These are phyloP conservation scores for Phallus indusiatus DNA, from an alignment of 768 basidiomycete species.

Conservation along the genomic window DNA sequence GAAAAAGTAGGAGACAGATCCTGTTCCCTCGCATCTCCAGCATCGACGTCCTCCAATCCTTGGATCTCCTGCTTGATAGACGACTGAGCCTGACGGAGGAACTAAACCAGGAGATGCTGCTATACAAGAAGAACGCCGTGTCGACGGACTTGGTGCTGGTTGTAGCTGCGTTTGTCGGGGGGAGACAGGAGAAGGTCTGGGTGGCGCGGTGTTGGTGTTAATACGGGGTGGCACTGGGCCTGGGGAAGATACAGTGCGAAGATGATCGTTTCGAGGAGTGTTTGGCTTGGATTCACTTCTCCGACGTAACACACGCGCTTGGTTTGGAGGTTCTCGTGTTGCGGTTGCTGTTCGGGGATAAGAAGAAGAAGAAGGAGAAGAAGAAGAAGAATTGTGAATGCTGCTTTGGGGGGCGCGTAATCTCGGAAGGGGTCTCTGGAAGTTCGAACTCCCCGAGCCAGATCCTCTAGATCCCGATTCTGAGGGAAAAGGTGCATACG, in stretches of 20 bases:
- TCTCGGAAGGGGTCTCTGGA: slow-evolving; percentile 30
- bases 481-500: slow-evolving; percentile 33
- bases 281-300: not conserved
- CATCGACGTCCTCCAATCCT: slow-evolving; percentile 60
- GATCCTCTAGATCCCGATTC: slow-evolving; percentile 14
- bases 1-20: slow-evolving; percentile 40
- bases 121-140: slow-evolving; percentile 8
- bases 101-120: not conserved
- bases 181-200: not conserved
- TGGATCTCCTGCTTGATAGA: slow-evolving; percentile 57
- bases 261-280: not conserved
- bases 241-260: not conserved
- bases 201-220: slow-evolving; percentile 1
- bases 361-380: too few species aligned
- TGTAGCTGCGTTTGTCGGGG: not conserved
- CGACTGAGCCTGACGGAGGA: slow-evolving; percentile 23
- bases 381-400: not conserved
- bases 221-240: slow-evolving; percentile 9
- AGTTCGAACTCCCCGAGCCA: slow-evolving; percentile 15
- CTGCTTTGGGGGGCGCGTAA: slow-evolving; percentile 16
- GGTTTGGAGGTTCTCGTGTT: not conserved
- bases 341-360: not conserved
- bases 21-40: slow-evolving; percentile 55
- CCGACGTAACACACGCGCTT: not conserved
- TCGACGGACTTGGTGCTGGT: slow-evolving; percentile 12